These are phyloP conservation scores for Cryptosporidium meleagridis DNA, from an alignment of 169 alveolate species.

Conservation along the genomic window DNA sequence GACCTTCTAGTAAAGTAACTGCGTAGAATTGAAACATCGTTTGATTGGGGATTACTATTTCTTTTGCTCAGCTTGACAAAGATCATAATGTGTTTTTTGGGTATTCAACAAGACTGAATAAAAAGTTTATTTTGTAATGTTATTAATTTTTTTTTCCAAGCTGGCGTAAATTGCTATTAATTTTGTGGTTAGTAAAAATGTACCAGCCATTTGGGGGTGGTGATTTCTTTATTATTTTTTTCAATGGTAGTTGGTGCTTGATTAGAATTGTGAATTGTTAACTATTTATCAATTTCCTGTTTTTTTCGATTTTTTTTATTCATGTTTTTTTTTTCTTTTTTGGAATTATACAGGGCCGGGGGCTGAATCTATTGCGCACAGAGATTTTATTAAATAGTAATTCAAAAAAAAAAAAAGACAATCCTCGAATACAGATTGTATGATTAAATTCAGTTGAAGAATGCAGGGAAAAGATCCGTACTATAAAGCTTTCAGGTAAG, in stretches of 20 bases:
- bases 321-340: not conserved
- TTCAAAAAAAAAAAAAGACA: not conserved
- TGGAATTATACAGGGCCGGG: not conserved
- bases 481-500: constrained; percentile 57
- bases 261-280: not conserved
- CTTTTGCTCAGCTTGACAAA: not conserved
- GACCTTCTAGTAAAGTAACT: not conserved
- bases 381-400: not conserved
- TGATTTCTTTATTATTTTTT: not conserved
- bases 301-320: not conserved
- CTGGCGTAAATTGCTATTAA: constrained; percentile 17
- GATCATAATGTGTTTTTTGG: not conserved
- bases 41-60: not conserved
- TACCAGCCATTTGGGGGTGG: constrained; percentile 11
- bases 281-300: not conserved
- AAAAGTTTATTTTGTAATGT: not conserved
- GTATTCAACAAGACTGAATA: not conserved
- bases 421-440: not conserved
- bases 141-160: not conserved
- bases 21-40: not conserved
- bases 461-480: constrained; percentile 48
- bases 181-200: constrained; percentile 25
- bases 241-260: constrained; percentile 9
- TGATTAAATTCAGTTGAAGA: not conserved
- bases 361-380: not conserved